Evolutionary conservation across 2,329 filamentous ascomycete species (phyloP).

Genomic region (Neonectria neomacrospora): DNA sequence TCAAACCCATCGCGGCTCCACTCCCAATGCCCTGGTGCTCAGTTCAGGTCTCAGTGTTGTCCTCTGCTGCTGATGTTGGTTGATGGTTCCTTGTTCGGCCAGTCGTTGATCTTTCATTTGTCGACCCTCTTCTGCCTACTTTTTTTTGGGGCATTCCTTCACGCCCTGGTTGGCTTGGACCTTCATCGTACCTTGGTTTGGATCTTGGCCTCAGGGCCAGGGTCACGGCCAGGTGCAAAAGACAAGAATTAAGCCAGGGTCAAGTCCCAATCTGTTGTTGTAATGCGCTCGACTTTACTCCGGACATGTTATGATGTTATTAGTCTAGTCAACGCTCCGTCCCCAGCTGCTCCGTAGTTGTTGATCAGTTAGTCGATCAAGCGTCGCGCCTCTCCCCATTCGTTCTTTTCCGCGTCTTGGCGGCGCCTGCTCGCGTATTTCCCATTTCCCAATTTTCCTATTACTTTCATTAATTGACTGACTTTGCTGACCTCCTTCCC

Average conservation of each 20-base stretch:
- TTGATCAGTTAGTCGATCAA: constrained; percentile 8
- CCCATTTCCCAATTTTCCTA: neutral
- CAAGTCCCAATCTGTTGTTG: constrained; percentile 13
- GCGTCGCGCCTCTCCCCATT: neutral
- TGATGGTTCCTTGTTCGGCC: neutral
- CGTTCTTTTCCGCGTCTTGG: neutral
- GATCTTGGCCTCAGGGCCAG: neutral
- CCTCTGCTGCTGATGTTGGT: neutral
- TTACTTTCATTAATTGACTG: too few species aligned
- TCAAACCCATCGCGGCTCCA: constrained; percentile 9
- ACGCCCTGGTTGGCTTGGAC: neutral
- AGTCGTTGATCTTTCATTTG: neutral
- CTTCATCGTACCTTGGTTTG: neutral
- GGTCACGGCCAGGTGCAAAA: neutral
- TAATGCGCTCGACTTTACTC: constrained; percentile 6
- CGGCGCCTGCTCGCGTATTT: neutral
- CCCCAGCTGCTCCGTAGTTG: neutral
- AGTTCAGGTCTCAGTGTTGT: neutral
- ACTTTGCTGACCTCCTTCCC: too few species aligned
- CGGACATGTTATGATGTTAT: constrained; percentile 1
- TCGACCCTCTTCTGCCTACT: neutral
- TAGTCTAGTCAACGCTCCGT: neutral
- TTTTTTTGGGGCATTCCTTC: neutral
- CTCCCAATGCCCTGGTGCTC: constrained; percentile 10
- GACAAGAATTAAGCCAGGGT: neutral